Evolutionary conservation across 345 rosid species (phyloP).

Genomic region (Nephelium lappaceum): DNA sequence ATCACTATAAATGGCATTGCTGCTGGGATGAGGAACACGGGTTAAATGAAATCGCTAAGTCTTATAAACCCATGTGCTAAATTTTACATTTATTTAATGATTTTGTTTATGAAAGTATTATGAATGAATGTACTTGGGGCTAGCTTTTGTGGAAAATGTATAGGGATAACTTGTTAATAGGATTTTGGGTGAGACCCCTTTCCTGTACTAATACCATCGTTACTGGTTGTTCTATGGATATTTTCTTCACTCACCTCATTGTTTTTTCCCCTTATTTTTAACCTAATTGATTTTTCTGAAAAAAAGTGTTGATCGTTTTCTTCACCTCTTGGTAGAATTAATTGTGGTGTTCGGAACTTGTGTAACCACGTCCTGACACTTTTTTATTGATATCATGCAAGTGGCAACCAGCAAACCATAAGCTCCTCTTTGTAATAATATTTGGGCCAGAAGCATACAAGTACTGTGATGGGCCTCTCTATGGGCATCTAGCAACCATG

Average conservation of each 20-base stretch:
- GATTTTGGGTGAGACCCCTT: not conserved
- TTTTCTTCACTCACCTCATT: not conserved
- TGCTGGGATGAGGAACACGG: constrained; percentile 95
- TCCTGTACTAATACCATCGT: not conserved
- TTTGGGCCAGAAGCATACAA: too few species aligned
- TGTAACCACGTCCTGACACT: not conserved
- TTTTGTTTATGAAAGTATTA: too few species aligned
- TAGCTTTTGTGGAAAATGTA: not conserved
- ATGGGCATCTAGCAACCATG: too few species aligned
- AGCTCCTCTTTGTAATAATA: too few species aligned
- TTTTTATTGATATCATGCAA: too few species aligned
- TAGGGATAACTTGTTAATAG: not conserved
- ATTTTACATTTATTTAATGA: not conserved
- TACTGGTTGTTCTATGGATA: not conserved
- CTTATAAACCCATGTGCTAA: not conserved
- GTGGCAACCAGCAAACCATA: too few species aligned
- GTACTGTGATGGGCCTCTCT: too few species aligned
- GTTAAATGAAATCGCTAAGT: constrained; percentile 31
- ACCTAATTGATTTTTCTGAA: not conserved
- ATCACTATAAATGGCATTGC: constrained; percentile 94
- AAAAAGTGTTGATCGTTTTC: not conserved
- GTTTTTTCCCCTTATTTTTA: not conserved
- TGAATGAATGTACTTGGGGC: not conserved
- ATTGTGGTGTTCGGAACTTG: not conserved
- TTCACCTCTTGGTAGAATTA: not conserved